A percentile compares a stretch with the other conserved stretches of the same genome.
phyloP scores from a whole-genome alignment of 106 monocot genomes.

The Cymbidium sinense region DNA sequence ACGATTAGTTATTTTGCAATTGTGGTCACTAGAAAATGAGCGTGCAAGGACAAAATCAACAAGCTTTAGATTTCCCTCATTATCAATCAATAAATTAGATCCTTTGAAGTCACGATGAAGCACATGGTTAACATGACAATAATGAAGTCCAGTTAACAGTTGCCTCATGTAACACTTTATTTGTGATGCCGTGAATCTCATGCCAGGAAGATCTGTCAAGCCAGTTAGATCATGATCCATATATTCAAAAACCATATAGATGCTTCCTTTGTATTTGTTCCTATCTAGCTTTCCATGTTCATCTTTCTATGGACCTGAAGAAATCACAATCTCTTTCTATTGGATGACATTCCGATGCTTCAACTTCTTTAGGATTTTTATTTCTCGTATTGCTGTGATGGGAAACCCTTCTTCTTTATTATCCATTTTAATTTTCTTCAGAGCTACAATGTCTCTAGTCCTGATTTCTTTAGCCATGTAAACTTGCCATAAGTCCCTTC shows the following conservation, averaged over 20 bases:
- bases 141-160: slow-evolving; percentile 87
- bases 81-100: slow-evolving; percentile 91
- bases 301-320: slow-evolving; percentile 86
- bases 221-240: slow-evolving; percentile 99
- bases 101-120: slow-evolving; percentile 99
- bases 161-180: slow-evolving; percentile 99
- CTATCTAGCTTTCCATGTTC: slow-evolving; percentile 94
- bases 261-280: slow-evolving; percentile 91
- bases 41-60: slow-evolving; percentile 99
- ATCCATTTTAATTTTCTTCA: slow-evolving; percentile 97
- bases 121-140: slow-evolving; percentile 98
- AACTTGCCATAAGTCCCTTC: slow-evolving; percentile 98
- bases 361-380: slow-evolving; percentile 95
- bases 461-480: slow-evolving; percentile 92
- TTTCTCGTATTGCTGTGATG: slow-evolving; percentile 93
- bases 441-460: slow-evolving; percentile 87
- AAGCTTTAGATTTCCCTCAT: slow-evolving; percentile 96
- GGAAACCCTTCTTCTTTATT: slow-evolving; percentile 98
- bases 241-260: slow-evolving; percentile 99
- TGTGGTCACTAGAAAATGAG: slow-evolving; percentile 83
- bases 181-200: slow-evolving; percentile 88
- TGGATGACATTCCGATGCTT: slow-evolving; percentile 93
- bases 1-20: slow-evolving; percentile 89
- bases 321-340: slow-evolving; percentile 94
- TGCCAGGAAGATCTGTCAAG: slow-evolving; percentile 78